Evolutionary conservation across 768 basidiomycete species (phyloP), one percentile per base, ranked within the genome.

Genomic region (Serendipita sp.): DNA sequence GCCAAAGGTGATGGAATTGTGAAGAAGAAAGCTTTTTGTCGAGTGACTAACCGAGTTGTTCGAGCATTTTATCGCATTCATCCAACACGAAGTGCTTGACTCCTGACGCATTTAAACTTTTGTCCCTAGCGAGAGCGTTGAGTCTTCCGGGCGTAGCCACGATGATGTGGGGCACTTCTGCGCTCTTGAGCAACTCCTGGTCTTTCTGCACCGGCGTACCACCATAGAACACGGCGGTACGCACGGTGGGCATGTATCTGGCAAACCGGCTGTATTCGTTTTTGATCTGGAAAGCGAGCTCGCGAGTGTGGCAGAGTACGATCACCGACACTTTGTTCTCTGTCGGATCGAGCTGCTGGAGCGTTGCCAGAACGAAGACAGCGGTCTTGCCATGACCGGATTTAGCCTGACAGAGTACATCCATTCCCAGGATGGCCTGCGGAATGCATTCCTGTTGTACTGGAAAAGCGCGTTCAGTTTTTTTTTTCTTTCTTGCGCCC

Each of bases 31-130:
- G 13, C 47, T 65, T 46, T 52, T 66, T 58, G 68, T 67, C 41
- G 56, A 46, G 60, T 76, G 83, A 99, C 96, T 97, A 91, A 99
- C 96, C 96, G 80, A 99, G 93, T 85, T 93, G 89, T 83, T 99
- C 96, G 75, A 99, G 88, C 92, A 99, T 97, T 85, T 99, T 99
- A 83, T 99, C 96, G 83, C 96, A 99, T 80, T 99, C 96, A 83
- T 99, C 96, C 75, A 99, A 80, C 65, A 96, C 93, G 77, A 99
- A 99, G 80, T 98, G 95, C 79, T 98, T 98, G 76, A 98, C 92
- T 72, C 90, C 86, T 77, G 89, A 89, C 68, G 90, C 89, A 73
- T 96, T 91, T 76, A 99, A 75, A 71, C 88, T 83, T 80, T 98
- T 98, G 78, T 98, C 96, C 69, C 95, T 82, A 60, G 87, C 85